These are phyloP conservation scores for Herpotrichia juniperi DNA, from an alignment of 2,329 filamentous ascomycete genomes.

Conservation along the genomic window DNA sequence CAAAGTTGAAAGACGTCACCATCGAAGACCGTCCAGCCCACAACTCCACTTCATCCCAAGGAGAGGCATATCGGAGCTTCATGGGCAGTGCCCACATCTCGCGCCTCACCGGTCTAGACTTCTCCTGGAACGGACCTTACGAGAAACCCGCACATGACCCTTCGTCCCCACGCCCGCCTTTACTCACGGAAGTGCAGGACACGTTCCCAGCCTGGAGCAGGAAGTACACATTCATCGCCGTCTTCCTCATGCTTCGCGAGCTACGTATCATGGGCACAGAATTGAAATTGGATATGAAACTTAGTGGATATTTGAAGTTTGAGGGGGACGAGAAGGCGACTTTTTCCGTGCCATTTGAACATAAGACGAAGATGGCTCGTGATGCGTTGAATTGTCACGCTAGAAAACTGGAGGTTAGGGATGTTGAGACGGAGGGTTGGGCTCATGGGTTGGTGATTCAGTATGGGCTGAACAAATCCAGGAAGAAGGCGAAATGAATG, in stretches of 20 bases:
- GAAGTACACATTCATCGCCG: background rate
- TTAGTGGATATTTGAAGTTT: background rate
- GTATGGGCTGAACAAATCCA: background rate
- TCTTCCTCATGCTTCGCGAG: background rate
- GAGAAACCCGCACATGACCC: background rate
- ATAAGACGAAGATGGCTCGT: background rate
- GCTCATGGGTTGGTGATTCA: no score
- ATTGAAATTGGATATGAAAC: background rate
- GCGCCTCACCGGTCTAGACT: background rate
- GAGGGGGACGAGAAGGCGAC: background rate
- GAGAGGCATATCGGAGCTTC: background rate
- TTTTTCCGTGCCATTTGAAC: background rate
- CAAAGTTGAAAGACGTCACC: background rate
- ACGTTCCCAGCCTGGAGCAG: background rate
- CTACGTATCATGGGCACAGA: background rate
- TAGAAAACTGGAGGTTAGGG: background rate
- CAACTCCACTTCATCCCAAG: background rate
- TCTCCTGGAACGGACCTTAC: conserved; percentile 7
- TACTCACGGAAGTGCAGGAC: background rate
- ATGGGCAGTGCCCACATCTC: conserved; percentile 1
- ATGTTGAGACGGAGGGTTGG: background rate
- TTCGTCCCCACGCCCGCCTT: no score
- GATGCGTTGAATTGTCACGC: background rate
- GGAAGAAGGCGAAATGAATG: no score
- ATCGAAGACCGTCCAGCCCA: conserved; percentile 1